Evolutionary conservation across 139 green algal genomes (phyloP), one percentile per base, ranked within the genome.

Genomic region (Desmodesmus armatus): DNA sequence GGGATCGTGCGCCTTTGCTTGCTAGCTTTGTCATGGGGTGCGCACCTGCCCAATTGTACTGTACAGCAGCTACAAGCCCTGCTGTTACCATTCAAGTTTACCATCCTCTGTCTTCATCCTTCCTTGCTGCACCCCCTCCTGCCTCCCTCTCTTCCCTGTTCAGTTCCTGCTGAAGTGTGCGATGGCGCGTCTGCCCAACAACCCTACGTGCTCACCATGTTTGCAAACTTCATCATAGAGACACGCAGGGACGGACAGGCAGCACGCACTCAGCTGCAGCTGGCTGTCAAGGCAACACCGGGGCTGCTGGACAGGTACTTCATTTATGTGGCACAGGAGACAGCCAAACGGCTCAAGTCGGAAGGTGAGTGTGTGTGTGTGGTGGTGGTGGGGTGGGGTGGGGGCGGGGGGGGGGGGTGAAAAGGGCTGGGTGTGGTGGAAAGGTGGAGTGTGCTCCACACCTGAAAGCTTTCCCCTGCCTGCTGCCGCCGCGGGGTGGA

Each of bases 211-310:
- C 75, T 87, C 35, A 85, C 87, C 25, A 44, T 89, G 58, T 87
- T 87, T 40, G 51, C 88, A 43, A 89, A 89, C 44, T 87, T 90
- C 53, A 29, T 90, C 44, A 43, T 92, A 39, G 83, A 88, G 47
- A 51, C 83, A 9, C 55, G 62, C n/a, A 80, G 85, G 44, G 88
- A 91, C 78, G 88, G 81, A 1, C 85, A 87, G 40, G 70, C 78
- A 1, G 65, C 44, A 2, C 67, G 85, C 62, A 91, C 88, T 1
- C 88, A 91, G 88, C 85, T 91, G 75, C 88, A 91, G 81, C 75
- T 89, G 47, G 85, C 84, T 1, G 9, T 29, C 6, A 91, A 91
- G 60, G 65, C 63, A 25, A 53, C 19, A n/a, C 88, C 88, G 2
- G 51, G 29, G 47, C 33, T 89, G 25, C 27, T 89, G 13, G 58